These are phyloP conservation scores for Angomonas desouzai DNA, from an alignment of 208 protist genomes.

Conservation along the genomic window DNA sequence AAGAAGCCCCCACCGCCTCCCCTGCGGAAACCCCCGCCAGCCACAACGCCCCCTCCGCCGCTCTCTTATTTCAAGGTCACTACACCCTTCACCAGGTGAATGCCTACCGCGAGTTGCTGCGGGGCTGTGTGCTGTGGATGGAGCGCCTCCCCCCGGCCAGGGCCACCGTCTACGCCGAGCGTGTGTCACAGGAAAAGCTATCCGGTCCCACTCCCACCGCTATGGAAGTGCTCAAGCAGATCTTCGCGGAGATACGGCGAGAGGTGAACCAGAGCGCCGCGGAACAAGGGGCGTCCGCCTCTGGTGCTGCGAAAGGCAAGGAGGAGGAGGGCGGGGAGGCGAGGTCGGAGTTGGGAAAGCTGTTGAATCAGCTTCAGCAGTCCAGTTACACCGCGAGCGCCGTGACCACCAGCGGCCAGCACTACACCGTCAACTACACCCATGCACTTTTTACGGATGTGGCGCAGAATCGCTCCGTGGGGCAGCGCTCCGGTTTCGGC, in stretches of 20 bases:
- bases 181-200: conserved; percentile 41
- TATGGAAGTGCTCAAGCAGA: conserved; percentile 41
- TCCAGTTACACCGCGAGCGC: conserved; percentile 8
- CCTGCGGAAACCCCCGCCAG: too few relatives aligned
- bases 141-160: conserved; percentile 46
- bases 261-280: conserved; percentile 17
- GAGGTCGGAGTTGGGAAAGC: conserved; percentile 28
- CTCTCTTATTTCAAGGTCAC: not conserved
- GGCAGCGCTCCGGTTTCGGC: conserved; percentile 56
- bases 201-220: conserved; percentile 29
- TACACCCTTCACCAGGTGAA: conserved; percentile 37
- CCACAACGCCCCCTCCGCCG: not conserved
- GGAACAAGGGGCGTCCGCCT: not conserved
- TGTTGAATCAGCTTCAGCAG: conserved; percentile 43
- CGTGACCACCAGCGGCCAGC: conserved; percentile 8
- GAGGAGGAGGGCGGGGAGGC: not conserved
- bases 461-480: conserved; percentile 39
- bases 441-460: conserved; percentile 25
- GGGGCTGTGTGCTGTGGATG: conserved; percentile 48
- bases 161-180: conserved; percentile 43
- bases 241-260: conserved; percentile 35
- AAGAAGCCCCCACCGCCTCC: not conserved
- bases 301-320: not conserved
- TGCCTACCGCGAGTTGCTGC: conserved; percentile 42
- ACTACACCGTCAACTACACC: conserved; percentile 26